Percentiles rank a stretch among this genome's conserved stretches.
Conservation (phyloP, 441 rosid genomes). For the Lagerstroemia fauriei region DNA sequence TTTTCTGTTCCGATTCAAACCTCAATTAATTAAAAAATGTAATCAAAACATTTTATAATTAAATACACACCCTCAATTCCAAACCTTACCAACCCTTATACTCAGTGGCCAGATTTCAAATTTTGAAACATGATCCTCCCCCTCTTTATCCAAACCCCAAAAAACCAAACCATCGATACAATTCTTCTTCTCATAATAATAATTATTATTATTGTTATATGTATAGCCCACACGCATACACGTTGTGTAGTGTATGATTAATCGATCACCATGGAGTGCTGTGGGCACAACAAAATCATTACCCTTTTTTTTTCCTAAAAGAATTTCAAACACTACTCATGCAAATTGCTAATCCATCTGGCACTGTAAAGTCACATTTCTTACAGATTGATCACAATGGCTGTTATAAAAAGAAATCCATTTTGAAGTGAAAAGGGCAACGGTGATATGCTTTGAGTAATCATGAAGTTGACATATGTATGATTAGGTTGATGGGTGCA, state of each 20-base stretch:
- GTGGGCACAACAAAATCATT: constrained; percentile 26
- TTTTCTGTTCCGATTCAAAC: no score
- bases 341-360: not conserved
- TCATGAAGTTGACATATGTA: not conserved
- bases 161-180: not conserved
- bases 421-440: constrained; percentile 7
- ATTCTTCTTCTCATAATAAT: no score
- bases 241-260: not conserved
- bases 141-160: not conserved
- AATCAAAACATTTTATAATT: no score
- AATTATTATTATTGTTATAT: no score
- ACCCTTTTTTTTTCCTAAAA: constrained; percentile 12
- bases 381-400: not conserved
- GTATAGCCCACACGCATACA: no score
- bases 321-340: constrained; percentile 25
- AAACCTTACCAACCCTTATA: constrained; percentile 17
- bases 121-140: constrained; percentile 43
- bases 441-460: no score
- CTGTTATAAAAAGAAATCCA: not conserved
- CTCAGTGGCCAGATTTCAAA: constrained; percentile 42
- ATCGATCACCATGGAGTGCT: not conserved
- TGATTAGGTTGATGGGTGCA: not conserved
- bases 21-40: no score
- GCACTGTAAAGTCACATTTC: not conserved
- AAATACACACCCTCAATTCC: not conserved